Evolutionary conservation across 2,329 filamentous ascomycete genomes (phyloP), one percentile per base, ranked within the genome.

Genomic region (Nothophoma quercina): DNA sequence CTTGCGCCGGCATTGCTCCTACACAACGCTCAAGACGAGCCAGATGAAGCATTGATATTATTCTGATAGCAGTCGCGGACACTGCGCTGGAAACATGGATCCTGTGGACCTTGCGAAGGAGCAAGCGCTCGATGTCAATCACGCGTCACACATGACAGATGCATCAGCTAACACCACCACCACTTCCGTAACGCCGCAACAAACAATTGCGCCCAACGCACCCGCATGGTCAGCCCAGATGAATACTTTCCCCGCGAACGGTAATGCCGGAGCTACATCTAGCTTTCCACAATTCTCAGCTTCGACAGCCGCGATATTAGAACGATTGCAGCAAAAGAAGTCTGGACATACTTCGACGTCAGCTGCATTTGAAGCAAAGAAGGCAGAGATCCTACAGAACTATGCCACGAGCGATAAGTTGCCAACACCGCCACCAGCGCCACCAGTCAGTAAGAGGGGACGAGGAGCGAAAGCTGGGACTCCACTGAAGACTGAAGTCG

Each of bases 321-420:
- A 75, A 55, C 62, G 74, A 28, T 51, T 74, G 16, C 69, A 72
- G 42, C 72, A 72, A 22, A 74, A 70, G 51, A 57, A 50, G 23
- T 61, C 64, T 29, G 69, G 70, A 15, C 65, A 68, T 59, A 61
- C 67, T 25, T 68, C 69, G 23, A 71, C 73, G 3, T 73, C 71
- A 15, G 71, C 75, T 21, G 76, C 72, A 16, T 79, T 75, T 60
- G 77, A 80, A 58, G 77, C 77, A 13, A 79, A 78, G 55, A 72
- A 75, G 42, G 76, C 78, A 51, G 74, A 78, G 54, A 73, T 80
- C 12, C 64, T 80, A 54, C 74, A 76, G 59, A 75, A 65, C 51
- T 79, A 79, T 67, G 70, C 74, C 26, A 80, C 76, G 12, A 76
- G 75, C 57, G 75, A 77, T 58, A 76, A 75, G 48, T 63, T 78